These are phyloP conservation scores for Osmanthus fragrans DNA, from an alignment of 257 asterid species.

Conservation along the genomic window DNA sequence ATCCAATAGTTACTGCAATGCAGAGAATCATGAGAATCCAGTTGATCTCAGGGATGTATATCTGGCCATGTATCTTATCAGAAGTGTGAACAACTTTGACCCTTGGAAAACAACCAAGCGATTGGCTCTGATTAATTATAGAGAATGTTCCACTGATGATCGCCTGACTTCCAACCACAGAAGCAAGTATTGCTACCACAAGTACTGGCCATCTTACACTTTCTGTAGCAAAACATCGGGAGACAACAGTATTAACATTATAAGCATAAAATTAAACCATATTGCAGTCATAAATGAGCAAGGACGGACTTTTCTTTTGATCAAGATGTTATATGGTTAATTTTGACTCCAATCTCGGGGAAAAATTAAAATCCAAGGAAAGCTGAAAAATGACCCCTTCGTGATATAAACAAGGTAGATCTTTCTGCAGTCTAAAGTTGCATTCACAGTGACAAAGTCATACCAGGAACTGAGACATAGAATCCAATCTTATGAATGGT, in stretches of 20 bases:
- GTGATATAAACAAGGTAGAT: not conserved
- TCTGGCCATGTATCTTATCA: constrained; percentile 87
- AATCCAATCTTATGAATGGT: constrained; percentile 72
- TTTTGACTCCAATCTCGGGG: not conserved
- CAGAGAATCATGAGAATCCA: constrained; percentile 96
- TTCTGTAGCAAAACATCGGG: constrained; percentile 40
- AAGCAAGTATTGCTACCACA: constrained; percentile 82
- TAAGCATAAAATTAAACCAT: not conserved
- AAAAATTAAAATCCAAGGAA: not conserved
- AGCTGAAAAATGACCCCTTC: not conserved
- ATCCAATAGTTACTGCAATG: constrained; percentile 92
- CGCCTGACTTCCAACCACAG: constrained; percentile 97
- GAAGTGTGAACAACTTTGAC: constrained; percentile 92
- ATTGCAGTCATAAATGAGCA: not conserved
- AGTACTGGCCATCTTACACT: constrained; percentile 90
- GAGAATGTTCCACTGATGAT: constrained; percentile 98
- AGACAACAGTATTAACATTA: not conserved
- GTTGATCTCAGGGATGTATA: constrained; percentile 95
- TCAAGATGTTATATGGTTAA: not conserved
- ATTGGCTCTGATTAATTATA: constrained; percentile 89
- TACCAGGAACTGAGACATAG: constrained; percentile 97
- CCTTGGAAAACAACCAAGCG: constrained; percentile 96
- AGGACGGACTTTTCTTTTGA: not conserved
- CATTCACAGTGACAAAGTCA: not conserved
- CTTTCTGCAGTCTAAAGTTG: not conserved